These are phyloP conservation scores for Euphorbia schlechtendalii DNA, from an alignment of 441 rosid species.

Conservation along the genomic window DNA sequence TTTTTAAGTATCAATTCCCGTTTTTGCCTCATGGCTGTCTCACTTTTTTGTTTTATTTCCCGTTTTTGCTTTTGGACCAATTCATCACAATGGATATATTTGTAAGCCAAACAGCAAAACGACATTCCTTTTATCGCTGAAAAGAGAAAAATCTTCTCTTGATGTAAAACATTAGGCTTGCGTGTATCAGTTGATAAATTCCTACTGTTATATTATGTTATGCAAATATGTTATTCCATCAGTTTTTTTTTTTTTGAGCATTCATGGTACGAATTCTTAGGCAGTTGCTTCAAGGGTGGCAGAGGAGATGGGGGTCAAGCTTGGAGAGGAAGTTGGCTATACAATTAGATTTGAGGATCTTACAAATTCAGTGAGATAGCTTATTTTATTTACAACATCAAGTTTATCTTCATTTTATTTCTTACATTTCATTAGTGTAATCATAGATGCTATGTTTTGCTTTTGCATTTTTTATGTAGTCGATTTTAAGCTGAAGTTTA, in stretches of 20 bases:
- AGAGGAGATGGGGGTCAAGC: constrained; percentile 92
- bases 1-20: no score
- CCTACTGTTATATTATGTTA: not conserved
- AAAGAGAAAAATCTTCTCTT: not conserved
- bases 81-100: not conserved
- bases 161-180: not conserved
- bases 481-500: not conserved
- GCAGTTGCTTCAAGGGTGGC: constrained; percentile 96
- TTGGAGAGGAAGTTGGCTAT: constrained; percentile 96
- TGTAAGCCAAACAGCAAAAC: not conserved
- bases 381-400: constrained; percentile 8
- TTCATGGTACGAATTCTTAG: constrained; percentile 31
- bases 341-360: constrained; percentile 89
- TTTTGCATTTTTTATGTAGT: not conserved
- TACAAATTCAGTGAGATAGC: constrained; percentile 56
- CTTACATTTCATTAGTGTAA: constrained; percentile 8
- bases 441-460: constrained; percentile 3
- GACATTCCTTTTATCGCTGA: not conserved
- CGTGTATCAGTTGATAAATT: not conserved
- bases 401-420: constrained; percentile 10
- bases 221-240: not conserved
- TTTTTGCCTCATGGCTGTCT: no score
- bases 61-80: not conserved
- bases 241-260: constrained; percentile 1
- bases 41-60: not conserved